These are phyloP conservation scores for Tillandsia fasciculata DNA, from an alignment of 176 grass and related monocot species.

Conservation along the genomic window DNA sequence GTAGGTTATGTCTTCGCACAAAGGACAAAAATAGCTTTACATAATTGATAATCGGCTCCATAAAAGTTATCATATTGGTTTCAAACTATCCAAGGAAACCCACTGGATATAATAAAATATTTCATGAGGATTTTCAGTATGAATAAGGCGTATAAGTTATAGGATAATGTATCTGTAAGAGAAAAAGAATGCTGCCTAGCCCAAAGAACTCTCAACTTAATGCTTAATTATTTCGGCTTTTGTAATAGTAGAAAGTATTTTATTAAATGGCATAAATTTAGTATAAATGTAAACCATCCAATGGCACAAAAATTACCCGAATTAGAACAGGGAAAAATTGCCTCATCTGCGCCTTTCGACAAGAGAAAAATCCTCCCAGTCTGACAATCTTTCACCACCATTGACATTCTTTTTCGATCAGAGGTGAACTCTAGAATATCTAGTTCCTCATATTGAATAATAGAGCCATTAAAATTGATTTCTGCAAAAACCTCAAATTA, in stretches of 20 bases:
- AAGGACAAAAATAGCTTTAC: no score
- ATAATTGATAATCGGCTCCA: no score
- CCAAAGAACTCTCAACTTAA: no score
- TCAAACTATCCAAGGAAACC: no score
- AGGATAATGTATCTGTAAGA: background rate
- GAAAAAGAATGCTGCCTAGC: no score
- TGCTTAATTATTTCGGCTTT: no score
- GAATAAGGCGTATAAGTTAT: slow-evolving; percentile 2
- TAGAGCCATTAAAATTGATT: slow-evolving; percentile 49
- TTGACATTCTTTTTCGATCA: slow-evolving; percentile 93
- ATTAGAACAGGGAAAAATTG: slow-evolving; percentile 48
- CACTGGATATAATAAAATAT: no score
- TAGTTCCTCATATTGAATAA: slow-evolving; percentile 56
- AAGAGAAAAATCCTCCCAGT: slow-evolving; percentile 63
- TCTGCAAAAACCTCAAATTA: slow-evolving; percentile 42
- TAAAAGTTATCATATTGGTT: no score
- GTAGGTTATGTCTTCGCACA: no score
- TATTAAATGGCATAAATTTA: slow-evolving; percentile 6
- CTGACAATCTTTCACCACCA: slow-evolving; percentile 49
- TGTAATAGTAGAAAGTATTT: slow-evolving; percentile 7
- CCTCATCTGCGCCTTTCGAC: slow-evolving; percentile 92
- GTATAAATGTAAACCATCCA: slow-evolving; percentile 6
- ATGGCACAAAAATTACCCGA: slow-evolving; percentile 41
- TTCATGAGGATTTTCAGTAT: background rate
- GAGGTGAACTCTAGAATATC: slow-evolving; percentile 90